Conservation (phyloP, 2,329 filamentous ascomycete genomes). For the Claviceps digitariae region DNA sequence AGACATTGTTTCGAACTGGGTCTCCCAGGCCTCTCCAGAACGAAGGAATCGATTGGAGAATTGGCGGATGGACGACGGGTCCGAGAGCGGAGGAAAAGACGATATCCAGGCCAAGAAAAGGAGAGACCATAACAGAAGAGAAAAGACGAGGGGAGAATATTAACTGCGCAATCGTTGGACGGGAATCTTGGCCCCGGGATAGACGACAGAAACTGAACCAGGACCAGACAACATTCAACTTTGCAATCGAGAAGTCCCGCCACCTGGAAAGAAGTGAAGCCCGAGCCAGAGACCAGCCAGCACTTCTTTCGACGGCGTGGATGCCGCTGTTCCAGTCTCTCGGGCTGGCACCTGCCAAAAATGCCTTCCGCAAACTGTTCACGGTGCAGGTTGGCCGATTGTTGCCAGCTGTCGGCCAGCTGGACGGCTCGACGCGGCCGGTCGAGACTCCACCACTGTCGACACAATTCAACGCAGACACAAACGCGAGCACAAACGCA, state of each 20-base stretch:
- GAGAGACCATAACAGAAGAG: not conserved
- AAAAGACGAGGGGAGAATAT: not conserved
- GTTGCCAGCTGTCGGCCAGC: constrained; percentile 12
- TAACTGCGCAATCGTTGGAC: not conserved
- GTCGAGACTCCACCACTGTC: not conserved
- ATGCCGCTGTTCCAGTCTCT: constrained; percentile 18
- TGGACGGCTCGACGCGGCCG: not conserved
- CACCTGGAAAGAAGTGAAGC: no score
- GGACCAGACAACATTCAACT: no score
- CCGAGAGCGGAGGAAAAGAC: not conserved
- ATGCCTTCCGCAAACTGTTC: constrained; percentile 17
- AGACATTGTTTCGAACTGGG: no score
- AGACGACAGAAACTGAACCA: no score
- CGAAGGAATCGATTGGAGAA: no score
- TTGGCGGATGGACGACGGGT: no score
- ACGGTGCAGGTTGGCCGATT: constrained; percentile 11
- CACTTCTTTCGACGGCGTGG: not conserved
- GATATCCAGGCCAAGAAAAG: not conserved
- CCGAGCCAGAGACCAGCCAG: no score
- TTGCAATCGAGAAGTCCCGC: no score
- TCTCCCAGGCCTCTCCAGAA: no score
- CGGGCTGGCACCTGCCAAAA: constrained; percentile 17
- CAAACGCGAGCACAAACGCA: not conserved
- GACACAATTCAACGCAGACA: constrained; percentile 4
- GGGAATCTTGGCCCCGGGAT: not conserved